phyloP scores from a whole-genome alignment of 2,329 filamentous ascomycete species.

The Fusarium cicatricum region DNA sequence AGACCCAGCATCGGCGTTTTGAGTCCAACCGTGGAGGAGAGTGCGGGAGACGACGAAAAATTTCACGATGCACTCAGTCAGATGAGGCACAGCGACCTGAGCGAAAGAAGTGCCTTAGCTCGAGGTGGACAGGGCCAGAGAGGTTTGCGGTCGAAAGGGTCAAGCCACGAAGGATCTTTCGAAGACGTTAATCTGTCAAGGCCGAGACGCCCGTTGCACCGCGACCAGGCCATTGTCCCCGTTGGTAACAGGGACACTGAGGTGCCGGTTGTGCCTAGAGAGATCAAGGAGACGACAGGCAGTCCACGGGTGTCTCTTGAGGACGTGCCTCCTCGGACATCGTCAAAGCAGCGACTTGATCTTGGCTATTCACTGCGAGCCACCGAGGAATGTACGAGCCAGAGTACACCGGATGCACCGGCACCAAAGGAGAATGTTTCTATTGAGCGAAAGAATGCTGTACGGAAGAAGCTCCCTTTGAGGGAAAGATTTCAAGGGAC shows the following conservation, averaged over 20 bases:
- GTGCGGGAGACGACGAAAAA: slow-evolving; percentile 23
- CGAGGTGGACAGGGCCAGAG: not conserved
- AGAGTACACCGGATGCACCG: not conserved
- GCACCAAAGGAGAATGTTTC: not conserved
- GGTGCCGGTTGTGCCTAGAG: not conserved
- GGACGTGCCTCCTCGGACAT: slow-evolving; percentile 41
- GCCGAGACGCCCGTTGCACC: not conserved
- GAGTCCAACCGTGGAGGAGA: slow-evolving; percentile 47
- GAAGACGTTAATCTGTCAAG: not conserved
- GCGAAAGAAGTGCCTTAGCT: not conserved
- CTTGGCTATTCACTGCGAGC: not conserved
- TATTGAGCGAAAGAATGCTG: slow-evolving; percentile 28
- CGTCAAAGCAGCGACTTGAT: slow-evolving; percentile 32
- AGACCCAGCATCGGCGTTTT: slow-evolving; percentile 39
- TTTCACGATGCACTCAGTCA: not conserved
- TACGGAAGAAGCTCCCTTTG: slow-evolving; percentile 26
- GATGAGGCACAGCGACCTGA: not conserved
- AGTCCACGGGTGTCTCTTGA: slow-evolving; percentile 34
- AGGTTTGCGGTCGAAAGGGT: not conserved
- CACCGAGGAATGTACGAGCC: not conserved
- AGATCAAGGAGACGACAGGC: not conserved
- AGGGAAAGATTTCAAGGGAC: slow-evolving; percentile 5
- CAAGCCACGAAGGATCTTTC: not conserved
- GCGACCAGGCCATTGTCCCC: not conserved
- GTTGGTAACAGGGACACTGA: not conserved